phyloP scores from a whole-genome alignment of 495 filamentous ascomycete genomes.

The Polyplosphaeria fusca region DNA sequence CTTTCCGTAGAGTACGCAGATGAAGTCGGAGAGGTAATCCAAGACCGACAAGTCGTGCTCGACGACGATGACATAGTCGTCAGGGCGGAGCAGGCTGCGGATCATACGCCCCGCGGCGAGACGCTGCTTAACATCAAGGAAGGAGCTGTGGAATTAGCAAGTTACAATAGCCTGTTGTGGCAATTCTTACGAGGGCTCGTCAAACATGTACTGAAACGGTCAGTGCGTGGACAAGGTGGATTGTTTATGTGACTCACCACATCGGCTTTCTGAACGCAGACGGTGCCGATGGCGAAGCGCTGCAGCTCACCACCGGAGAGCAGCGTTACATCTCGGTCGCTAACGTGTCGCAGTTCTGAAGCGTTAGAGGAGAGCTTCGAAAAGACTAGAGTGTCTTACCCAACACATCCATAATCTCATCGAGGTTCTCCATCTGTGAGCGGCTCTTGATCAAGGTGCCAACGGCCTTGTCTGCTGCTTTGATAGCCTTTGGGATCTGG shows the following conservation, averaged over 20 bases:
- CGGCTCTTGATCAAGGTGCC: slow-evolving; percentile 70
- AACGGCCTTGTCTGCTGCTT: slow-evolving; percentile 71
- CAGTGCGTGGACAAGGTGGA: slow-evolving; percentile 24
- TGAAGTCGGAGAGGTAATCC: slow-evolving; percentile 97
- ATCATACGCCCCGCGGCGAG: slow-evolving; percentile 88
- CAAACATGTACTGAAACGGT: slow-evolving; percentile 84
- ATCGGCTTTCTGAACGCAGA: slow-evolving; percentile 94
- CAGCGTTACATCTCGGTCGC: slow-evolving; percentile 79
- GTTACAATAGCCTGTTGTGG: neutral
- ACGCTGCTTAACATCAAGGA: slow-evolving; percentile 98
- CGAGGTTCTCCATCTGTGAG: slow-evolving; percentile 71
- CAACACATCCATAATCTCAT: slow-evolving; percentile 79
- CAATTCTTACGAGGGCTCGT: slow-evolving; percentile 70
- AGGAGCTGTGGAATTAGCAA: slow-evolving; percentile 52
- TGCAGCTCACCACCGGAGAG: slow-evolving; percentile 97
- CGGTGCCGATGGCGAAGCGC: slow-evolving; percentile 91
- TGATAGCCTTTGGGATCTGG: slow-evolving; percentile 90
- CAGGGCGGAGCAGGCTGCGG: slow-evolving; percentile 76
- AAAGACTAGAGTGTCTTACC: slow-evolving; percentile 43
- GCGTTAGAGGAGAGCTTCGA: slow-evolving; percentile 37
- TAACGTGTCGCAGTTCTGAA: slow-evolving; percentile 77
- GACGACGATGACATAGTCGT: slow-evolving; percentile 96
- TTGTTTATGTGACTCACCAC: slow-evolving; percentile 52
- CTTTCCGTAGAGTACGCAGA: slow-evolving; percentile 93
- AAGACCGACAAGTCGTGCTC: slow-evolving; percentile 98